Evolutionary conservation across 768 basidiomycete species (phyloP), one percentile per base, ranked within the genome.

Genomic region (Tylopilus intermedius): DNA sequence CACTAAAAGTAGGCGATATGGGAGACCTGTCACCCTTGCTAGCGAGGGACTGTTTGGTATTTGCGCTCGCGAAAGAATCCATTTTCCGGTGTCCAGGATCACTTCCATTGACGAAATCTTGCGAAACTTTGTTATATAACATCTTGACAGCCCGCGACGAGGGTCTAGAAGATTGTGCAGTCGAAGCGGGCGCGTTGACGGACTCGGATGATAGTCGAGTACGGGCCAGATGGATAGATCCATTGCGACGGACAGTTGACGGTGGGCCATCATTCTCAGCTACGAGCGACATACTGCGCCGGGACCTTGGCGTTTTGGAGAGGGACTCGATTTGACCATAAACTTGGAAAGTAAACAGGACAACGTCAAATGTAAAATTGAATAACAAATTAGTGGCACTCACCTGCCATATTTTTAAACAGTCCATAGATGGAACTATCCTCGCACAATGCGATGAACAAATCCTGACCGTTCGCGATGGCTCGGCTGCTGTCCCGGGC

Each of bases 391-490:
- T 35, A 44, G 58, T 44, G 44, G 26, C 2, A 47, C 78, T 58
- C 58, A 90, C 94, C 88, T 74, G 88, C 81, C 88, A 94, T 89
- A 22, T 79, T 76, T 70, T 83, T 90, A 72, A 94, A 94, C 54
- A 89, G 77, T 26, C 79, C 80, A 72, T 92, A 96, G 45, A 95
- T 80, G 45, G 83, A 76, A 59, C 90, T 85, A 69, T 96, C 94
- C 71, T 96, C 94, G 56, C 90, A 93, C 14, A 96, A 75, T 1
- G 92, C 92, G 15, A 84, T 77, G 67, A 92, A 94, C 42, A 97
- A 72, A 67, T 96, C 93, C 54, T 89, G 83, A 8, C 81, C 75
- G 9, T 82, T 84, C 22, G 93, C 94, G 22, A 72, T 74, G 4
- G 85, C 79, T 45, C 86, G 81, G 62, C 87, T 86, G 58, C 91